Base-by-base conservation (phyloP, 345 rosid species). In the Boechera divaricarpa region DNA sequence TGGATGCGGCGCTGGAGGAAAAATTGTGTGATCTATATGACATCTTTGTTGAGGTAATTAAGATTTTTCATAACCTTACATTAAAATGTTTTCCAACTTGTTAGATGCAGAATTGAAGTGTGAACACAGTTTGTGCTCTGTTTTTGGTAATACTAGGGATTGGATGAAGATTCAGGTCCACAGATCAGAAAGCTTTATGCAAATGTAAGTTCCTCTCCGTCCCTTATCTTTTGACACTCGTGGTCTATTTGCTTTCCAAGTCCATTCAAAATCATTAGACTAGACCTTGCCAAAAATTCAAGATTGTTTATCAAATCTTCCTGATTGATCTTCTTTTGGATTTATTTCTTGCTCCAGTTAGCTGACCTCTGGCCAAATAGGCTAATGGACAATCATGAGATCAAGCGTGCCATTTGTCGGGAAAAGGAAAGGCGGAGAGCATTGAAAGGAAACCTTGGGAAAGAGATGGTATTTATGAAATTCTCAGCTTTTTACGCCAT, bases 21-120 rank as follows among this genome's bases (percentile, higher is more conserved):
- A 94, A 85, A 83, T 80, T 94, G 75, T 94, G 98, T 83, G 99
- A 90, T 76, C 96, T 92, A 67, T 94, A 94, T 82, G 99, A 92
- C 79, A 91, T 87, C 75, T 94, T 80, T 82, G 86, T 90, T 82
- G 94, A 94, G 80, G 99, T 94, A 86, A 75, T 69, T 29, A 69
- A 63, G 32, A 41, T 13, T 67, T 61, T 61, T 2, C 61, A 79
- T 69, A 41, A 57, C 61, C 47, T 63, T 55, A 55, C 59, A 73
- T 35, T 15, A 69, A n/a, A 38, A 7, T 31, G 8, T 32, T 49
- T 67, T 67, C 28, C 41, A 73, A 52, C 77, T 64, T 13, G 66
- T 12, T 74, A 64, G 15, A 45, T 51, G 16, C 57, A 67, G 32
- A 67, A n/a, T 15, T 36, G 53, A 57, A 62, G 42, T 69, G 29